phyloP scores from a whole-genome alignment of 2,329 filamentous ascomycete species.

The Trichoderma pleuroti region DNA sequence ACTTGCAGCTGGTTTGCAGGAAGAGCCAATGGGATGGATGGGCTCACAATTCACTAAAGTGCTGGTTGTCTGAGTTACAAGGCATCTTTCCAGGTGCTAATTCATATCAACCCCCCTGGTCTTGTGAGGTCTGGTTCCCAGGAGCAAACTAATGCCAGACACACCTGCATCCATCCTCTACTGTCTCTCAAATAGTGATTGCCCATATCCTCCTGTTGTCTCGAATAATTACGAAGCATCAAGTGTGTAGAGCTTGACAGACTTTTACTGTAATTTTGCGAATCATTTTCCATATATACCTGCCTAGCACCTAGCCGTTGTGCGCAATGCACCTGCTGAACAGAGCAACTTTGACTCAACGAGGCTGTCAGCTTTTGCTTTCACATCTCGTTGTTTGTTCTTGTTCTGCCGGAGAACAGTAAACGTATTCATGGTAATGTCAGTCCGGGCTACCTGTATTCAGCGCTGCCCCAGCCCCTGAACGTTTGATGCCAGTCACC shows the following conservation, averaged over 20 bases:
- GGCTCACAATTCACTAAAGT: neutral
- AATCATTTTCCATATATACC: neutral
- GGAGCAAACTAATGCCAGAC: neutral
- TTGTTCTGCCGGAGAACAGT: neutral
- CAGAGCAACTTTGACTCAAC: neutral
- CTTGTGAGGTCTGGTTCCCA: neutral
- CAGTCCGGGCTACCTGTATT: neutral
- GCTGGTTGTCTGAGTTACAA: neutral
- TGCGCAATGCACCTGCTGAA: neutral
- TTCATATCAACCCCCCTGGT: neutral
- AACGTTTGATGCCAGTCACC: neutral
- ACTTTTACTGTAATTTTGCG: neutral
- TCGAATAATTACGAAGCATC: neutral
- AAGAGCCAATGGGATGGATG: neutral
- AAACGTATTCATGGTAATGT: neutral
- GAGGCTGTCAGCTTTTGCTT: neutral
- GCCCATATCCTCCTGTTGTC: neutral
- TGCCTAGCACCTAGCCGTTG: neutral
- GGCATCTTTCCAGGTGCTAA: neutral
- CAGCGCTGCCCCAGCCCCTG: neutral
- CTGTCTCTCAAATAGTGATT: neutral
- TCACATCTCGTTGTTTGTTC: neutral
- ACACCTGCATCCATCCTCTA: neutral
- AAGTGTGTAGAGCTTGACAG: neutral
- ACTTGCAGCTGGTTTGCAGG: neutral